Base-by-base conservation (phyloP, 208 protist species). In the Trypanosoma grayi region DNA sequence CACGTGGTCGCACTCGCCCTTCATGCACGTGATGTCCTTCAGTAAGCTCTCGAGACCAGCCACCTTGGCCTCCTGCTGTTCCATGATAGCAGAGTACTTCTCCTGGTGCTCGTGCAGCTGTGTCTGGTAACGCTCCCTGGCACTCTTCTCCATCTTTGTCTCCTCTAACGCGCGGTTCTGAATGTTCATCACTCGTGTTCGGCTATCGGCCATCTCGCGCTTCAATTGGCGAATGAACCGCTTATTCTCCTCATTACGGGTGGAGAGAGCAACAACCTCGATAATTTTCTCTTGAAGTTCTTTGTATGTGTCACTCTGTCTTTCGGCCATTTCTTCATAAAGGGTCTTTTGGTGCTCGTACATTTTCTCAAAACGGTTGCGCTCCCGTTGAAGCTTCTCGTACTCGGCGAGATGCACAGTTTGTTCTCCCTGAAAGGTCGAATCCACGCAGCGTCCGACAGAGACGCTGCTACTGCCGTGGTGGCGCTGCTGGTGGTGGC, bases 181-280 rank as follows among this genome's bases (percentile, higher is more conserved):
- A 58, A 92, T 83, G 52, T 86, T 71, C 76, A 95, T 86, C 34
- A 90, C 82, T 18, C 85, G 76, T 20, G 77, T 81, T 41, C 80
- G 73, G 62, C 79, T 92, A 51, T 93, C 86, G 14, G 79, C 71
- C 76, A 88, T 89, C 69, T 95, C 90, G 28, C 80, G 74, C 72
- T 93, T 95, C 20, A 93, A 70, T 72, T 95, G 90, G 16, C 90
- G 86, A 62, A 95, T 95, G 54, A 92, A 90, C 4, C 82, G 70
- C 52, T 95, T 95, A 70, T 83, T 91, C 62, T 93, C 83, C 69
- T 95, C 85, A 51, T 92, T 90, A 39, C 90, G 83, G 0, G 86
- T 90, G 14, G 84, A 91, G 11, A 95, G 79, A 9, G 90, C 81
- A 14, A 95, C 79, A 16, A 92, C 86, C 48, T 95, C 85, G 27